Evolutionary conservation across 306 rosid species (phyloP).

Genomic region (Fagus crenata): DNA sequence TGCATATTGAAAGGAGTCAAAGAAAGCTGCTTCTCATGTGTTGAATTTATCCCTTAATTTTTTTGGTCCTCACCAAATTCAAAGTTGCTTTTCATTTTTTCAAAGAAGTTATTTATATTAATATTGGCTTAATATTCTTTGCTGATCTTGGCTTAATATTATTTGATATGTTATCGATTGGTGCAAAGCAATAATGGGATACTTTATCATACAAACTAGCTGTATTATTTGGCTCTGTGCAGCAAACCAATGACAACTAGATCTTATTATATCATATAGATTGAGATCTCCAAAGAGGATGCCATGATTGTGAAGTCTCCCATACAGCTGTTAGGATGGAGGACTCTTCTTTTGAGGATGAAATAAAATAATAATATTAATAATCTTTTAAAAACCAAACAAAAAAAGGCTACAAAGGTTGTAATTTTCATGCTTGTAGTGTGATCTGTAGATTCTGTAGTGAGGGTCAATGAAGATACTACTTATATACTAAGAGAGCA

Average conservation of each 20-base stretch:
- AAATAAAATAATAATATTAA: conserved; percentile 2
- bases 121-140: too few species aligned
- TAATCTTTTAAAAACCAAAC: neutral
- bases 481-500: too few species aligned
- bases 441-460: too few species aligned
- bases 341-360: conserved; percentile 2
- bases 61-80: neutral
- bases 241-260: conserved; percentile 27
- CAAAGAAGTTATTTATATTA: neutral
- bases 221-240: conserved; percentile 27
- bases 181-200: conserved; percentile 3
- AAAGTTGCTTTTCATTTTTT: neutral
- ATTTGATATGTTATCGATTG: neutral
- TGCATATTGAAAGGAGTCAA: neutral
- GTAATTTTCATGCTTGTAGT: too few species aligned
- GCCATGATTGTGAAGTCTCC: conserved; percentile 24
- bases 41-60: neutral
- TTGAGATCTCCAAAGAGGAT: conserved; percentile 21
- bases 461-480: too few species aligned
- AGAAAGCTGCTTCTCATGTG: neutral
- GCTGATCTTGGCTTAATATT: neutral
- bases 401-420: too few species aligned
- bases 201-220: conserved; percentile 13
- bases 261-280: conserved; percentile 22
- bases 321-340: conserved; percentile 22